A percentile compares a stretch with the other conserved stretches of the same genome.
Evolutionary conservation across 352 stramenopile species (phyloP).

Genomic region (Phytophthora pistaciae): DNA sequence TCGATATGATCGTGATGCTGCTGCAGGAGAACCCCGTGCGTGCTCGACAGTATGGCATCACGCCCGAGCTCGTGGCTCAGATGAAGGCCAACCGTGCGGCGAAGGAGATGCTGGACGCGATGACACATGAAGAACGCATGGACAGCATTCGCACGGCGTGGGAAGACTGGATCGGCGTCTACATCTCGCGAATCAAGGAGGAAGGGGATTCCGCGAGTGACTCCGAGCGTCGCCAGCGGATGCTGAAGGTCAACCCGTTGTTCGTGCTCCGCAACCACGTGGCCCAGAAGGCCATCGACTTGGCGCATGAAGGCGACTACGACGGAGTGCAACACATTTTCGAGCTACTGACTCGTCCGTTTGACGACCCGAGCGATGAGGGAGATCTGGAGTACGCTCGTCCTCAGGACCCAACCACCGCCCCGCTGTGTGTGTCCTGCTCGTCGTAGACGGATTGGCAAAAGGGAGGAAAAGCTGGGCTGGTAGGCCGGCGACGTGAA

Average conservation of each 20-base stretch:
- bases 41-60: slow-evolving; percentile 82
- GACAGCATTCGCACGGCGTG: slow-evolving; percentile 56
- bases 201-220: slow-evolving; percentile 50
- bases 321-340: slow-evolving; percentile 74
- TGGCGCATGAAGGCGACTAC: slow-evolving; percentile 75
- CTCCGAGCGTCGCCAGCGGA: slow-evolving; percentile 45
- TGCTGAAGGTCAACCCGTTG: slow-evolving; percentile 80
- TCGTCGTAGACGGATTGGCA: slow-evolving; percentile 59
- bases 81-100: slow-evolving; percentile 62
- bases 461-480: background rate
- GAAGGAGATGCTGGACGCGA: slow-evolving; percentile 50
- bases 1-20: slow-evolving; percentile 72
- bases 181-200: slow-evolving; percentile 53
- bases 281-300: slow-evolving; percentile 89
- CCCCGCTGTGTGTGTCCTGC: slow-evolving; percentile 84
- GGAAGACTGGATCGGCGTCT: slow-evolving; percentile 67
- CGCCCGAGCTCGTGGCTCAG: slow-evolving; percentile 56
- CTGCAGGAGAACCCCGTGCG: slow-evolving; percentile 66
- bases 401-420: slow-evolving; percentile 56
- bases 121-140: slow-evolving; percentile 58
- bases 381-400: slow-evolving; percentile 55
- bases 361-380: slow-evolving; percentile 52
- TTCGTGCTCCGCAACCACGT: slow-evolving; percentile 92
- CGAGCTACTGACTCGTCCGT: slow-evolving; percentile 74
- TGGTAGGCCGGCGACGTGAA: background rate